phyloP scores from a whole-genome alignment of 2,329 filamentous ascomycete species.

The Leptoxyphium fumago region DNA sequence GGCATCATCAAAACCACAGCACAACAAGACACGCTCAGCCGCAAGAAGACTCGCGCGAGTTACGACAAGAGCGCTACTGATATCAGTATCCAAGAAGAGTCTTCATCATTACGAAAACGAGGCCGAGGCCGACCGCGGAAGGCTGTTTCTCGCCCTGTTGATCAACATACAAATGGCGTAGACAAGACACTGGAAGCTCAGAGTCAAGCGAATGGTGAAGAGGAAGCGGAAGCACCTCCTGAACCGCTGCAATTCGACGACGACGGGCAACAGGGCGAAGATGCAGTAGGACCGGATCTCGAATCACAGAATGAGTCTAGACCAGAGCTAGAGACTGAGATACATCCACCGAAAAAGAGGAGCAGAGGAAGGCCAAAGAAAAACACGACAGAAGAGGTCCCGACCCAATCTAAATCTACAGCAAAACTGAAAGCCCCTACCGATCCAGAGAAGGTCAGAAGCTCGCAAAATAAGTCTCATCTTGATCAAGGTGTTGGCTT shows the following conservation, averaged over 20 bases:
- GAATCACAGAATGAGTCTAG: not conserved
- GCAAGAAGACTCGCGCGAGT: too few relatives aligned
- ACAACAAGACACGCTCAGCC: not conserved
- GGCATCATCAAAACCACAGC: not conserved
- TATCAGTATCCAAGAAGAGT: too few relatives aligned
- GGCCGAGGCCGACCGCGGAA: too few relatives aligned
- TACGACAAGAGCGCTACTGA: too few relatives aligned
- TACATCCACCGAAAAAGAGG: constrained; percentile 2
- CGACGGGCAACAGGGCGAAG: too few relatives aligned
- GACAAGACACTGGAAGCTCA: not conserved
- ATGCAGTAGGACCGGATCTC: too few relatives aligned
- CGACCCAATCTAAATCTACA: not conserved
- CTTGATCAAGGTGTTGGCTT: constrained; percentile 8
- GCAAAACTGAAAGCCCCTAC: not conserved
- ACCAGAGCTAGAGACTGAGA: not conserved
- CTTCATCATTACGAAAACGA: too few relatives aligned
- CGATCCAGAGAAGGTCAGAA: constrained; percentile 1
- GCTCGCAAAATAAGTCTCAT: not conserved
- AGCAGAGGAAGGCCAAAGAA: not conserved
- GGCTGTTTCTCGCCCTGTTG: not conserved
- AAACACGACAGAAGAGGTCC: not conserved
- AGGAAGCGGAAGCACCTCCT: not conserved
- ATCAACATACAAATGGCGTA: not conserved
- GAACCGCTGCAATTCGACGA: not conserved
- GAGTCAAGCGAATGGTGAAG: not conserved